Conservation (phyloP, 179 eudicot genomes). For the Vitellaria paradoxa region DNA sequence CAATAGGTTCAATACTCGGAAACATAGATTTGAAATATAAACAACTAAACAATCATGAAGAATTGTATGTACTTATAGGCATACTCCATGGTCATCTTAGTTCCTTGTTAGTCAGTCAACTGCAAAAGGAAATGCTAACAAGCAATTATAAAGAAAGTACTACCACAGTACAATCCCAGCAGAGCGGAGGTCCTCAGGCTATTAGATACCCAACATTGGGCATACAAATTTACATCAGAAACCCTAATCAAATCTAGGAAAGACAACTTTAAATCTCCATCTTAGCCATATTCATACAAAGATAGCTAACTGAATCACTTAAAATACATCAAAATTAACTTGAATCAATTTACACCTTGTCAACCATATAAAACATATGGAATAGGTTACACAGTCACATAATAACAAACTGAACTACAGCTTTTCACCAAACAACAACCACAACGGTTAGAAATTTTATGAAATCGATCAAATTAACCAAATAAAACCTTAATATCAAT, state of each 20-base stretch:
- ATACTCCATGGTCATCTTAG: not conserved
- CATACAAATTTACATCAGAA: not conserved
- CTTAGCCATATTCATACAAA: not conserved
- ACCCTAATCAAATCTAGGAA: not conserved
- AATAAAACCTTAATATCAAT: not conserved
- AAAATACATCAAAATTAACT: too few species aligned
- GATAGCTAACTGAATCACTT: too few species aligned
- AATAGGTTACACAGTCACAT: not conserved
- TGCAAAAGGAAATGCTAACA: not conserved
- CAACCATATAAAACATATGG: not conserved
- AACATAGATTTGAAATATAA: too few species aligned
- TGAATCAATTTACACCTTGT: too few species aligned
- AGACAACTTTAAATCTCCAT: not conserved
- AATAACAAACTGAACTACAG: not conserved
- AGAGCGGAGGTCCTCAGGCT: not conserved
- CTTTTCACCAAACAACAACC: too few species aligned
- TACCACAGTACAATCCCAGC: constrained; percentile 4
- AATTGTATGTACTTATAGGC: too few species aligned
- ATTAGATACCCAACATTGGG: not conserved
- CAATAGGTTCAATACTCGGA: too few species aligned
- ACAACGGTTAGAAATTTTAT: not conserved
- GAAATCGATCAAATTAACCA: not conserved
- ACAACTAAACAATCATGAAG: too few species aligned
- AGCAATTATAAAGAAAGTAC: not conserved
- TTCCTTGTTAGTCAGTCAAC: not conserved